Evolutionary conservation across 2,329 filamentous ascomycete species (phyloP), one percentile per base, ranked within the genome.

Genomic region (Penicillium sp.): DNA sequence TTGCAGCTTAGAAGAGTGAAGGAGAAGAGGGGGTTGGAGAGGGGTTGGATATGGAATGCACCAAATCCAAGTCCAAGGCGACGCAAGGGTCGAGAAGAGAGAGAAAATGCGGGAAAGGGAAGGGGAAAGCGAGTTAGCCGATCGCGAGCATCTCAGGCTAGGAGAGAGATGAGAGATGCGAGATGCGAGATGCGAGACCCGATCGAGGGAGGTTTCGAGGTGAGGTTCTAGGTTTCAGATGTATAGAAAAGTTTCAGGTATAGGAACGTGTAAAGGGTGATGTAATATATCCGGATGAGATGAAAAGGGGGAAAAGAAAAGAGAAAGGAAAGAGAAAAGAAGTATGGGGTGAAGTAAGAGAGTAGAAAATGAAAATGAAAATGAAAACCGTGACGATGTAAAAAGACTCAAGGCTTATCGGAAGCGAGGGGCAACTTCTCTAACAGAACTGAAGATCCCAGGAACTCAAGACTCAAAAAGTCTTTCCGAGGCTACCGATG

Each of bases 361-460:
- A 45, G 44, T 24, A 18, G 27, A 36, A 31, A 51, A 35, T 27
- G 44, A 44, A 44, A 50, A 44, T 20, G 32, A 34, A 42, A 46
- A 36, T 59, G 56, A 34, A 42, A 46, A 36, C 58, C 55, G 57
- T 60, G 59, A 60, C 58, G 59, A 61, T 43, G 51, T 3, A 20
- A 20, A 20, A 20, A 20, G 18, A 20, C 18, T 3, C n/a, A 58
- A 60, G 60, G 60, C 63, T 66, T 61, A 63, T 66, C 62, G 60
- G 62, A 63, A 66, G 58, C 59, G 53, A 56, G 55, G 54, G 56
- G 54, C 49, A 56, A 54, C 49, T 27, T 13, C 26, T 27, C 10
- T 11, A 13, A 27, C 26, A 27, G 34, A 9, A 36, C 35, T 44
- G 28, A 49, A 42, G 41, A 49, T 48, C 45, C 46, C 49, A 55